Conservation (phyloP, 2,329 filamentous ascomycete genomes). For the Nothomitra cinnamomea region DNA sequence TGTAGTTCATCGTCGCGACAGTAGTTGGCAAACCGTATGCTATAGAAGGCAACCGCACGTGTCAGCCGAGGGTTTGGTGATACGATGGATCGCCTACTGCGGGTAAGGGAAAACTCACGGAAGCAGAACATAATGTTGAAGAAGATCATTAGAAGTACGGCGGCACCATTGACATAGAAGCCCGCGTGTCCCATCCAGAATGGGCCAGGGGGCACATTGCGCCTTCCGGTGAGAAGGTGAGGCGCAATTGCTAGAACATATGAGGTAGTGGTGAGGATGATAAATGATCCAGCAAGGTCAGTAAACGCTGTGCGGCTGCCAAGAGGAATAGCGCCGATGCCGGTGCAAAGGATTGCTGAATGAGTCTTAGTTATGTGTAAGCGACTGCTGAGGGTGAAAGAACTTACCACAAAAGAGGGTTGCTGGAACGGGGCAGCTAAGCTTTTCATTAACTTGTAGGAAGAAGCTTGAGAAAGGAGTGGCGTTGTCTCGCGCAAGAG, state of each 20-base stretch:
- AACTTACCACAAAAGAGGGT: conserved; percentile 29
- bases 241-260: conserved; percentile 30
- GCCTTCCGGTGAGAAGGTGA: conserved; percentile 25
- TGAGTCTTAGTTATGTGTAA: conserved; percentile 18
- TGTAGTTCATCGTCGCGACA: conserved; percentile 32
- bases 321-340: conserved; percentile 27
- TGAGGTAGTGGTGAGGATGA: conserved; percentile 29
- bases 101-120: conserved; percentile 10
- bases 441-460: conserved; percentile 32
- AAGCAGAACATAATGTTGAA: conserved; percentile 29
- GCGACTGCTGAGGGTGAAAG: conserved; percentile 34
- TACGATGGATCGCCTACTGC: conserved; percentile 12
- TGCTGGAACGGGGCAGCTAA: conserved; percentile 42
- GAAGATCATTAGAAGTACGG: conserved; percentile 23
- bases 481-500: conserved; percentile 40
- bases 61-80: background rate
- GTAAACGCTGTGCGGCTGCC: conserved; percentile 29
- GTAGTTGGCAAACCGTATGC: conserved; percentile 26
- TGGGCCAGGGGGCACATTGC: conserved; percentile 23
- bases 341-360: conserved; percentile 23
- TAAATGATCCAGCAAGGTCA: conserved; percentile 22
- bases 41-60: conserved; percentile 11
- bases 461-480: conserved; percentile 39
- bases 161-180: conserved; percentile 21
- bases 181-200: conserved; percentile 23